A percentile compares a stretch with the other conserved stretches of the same genome.
Evolutionary conservation across 257 asterid genomes (phyloP).

Genomic region (Capsicum rhomboideum): DNA sequence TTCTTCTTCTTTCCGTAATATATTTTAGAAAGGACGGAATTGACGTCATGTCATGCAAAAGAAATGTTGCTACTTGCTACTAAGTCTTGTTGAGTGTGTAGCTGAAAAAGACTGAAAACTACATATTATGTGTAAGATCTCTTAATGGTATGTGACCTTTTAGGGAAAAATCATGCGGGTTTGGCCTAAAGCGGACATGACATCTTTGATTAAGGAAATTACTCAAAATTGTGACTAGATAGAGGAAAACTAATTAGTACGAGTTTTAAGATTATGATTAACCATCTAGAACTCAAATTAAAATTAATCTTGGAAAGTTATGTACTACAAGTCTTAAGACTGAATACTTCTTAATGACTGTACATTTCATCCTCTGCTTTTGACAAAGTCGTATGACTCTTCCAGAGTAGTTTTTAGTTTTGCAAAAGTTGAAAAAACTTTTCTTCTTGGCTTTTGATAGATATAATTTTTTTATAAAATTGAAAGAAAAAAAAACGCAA

Average conservation of each 20-base stretch:
- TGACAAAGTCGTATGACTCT: neutral
- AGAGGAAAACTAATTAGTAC: neutral
- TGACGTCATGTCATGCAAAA: neutral
- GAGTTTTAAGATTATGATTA: neutral
- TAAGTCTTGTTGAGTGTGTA: too few relatives aligned
- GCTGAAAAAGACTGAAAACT: too few relatives aligned
- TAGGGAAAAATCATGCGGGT: too few relatives aligned
- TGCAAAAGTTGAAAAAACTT: neutral
- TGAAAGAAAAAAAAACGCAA: neutral
- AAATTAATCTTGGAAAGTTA: neutral
- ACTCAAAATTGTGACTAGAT: neutral
- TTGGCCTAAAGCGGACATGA: too few relatives aligned
- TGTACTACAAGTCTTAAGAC: neutral
- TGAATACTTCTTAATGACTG: neutral
- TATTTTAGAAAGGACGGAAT: neutral
- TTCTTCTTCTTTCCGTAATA: neutral
- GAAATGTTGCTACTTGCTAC: neutral
- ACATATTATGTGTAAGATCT: too few relatives aligned
- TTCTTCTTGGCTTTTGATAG: too few relatives aligned
- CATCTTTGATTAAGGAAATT: neutral
- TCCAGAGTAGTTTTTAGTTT: neutral
- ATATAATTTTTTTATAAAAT: neutral
- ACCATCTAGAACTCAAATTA: neutral
- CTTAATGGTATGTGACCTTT: too few relatives aligned
- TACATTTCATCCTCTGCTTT: neutral